A percentile compares a stretch with the other conserved stretches of the same genome.
These are phyloP conservation scores for Panus rudis DNA, from an alignment of 768 basidiomycete species.

Conservation along the genomic window DNA sequence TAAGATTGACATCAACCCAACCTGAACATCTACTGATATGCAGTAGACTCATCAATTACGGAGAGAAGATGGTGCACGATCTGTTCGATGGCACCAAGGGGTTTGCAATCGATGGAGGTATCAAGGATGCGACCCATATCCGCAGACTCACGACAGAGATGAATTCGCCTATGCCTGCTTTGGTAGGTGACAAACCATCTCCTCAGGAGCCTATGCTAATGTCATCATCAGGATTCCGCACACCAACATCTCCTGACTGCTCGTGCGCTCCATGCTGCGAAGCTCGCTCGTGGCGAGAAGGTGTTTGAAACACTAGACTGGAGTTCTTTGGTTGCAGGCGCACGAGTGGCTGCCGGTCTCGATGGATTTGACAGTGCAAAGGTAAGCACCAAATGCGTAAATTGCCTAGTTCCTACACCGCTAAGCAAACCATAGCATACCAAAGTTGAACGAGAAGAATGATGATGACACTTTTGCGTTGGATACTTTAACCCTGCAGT, in stretches of 20 bases:
- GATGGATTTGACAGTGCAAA: constrained; percentile 33
- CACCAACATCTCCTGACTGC: constrained; percentile 77
- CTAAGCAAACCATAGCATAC: constrained; percentile 12
- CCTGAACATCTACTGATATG: neutral
- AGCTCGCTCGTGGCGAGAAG: constrained; percentile 37
- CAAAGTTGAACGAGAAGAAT: constrained; percentile 13
- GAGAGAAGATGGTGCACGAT: constrained; percentile 64
- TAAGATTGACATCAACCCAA: neutral
- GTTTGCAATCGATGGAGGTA: constrained; percentile 79
- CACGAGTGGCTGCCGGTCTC: constrained; percentile 68
- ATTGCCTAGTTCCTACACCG: neutral
- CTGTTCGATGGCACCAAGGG: constrained; percentile 68
- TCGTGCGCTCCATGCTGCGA: constrained; percentile 56
- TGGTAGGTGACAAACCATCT: constrained; percentile 19
- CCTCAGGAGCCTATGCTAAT: neutral
- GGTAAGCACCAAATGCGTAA: constrained; percentile 15
- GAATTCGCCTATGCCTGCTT: constrained; percentile 62
- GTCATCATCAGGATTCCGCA: constrained; percentile 41
- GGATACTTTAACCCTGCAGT: too few species aligned
- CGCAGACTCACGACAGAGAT: constrained; percentile 59
- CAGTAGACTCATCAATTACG: constrained; percentile 48
- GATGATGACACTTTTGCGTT: too few species aligned
- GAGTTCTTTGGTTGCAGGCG: constrained; percentile 74
- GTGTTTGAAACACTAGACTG: constrained; percentile 67
- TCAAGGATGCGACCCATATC: constrained; percentile 80